Conservation (phyloP, 192 early-diverging fungal genomes). For the Coemansia sp. region DNA sequence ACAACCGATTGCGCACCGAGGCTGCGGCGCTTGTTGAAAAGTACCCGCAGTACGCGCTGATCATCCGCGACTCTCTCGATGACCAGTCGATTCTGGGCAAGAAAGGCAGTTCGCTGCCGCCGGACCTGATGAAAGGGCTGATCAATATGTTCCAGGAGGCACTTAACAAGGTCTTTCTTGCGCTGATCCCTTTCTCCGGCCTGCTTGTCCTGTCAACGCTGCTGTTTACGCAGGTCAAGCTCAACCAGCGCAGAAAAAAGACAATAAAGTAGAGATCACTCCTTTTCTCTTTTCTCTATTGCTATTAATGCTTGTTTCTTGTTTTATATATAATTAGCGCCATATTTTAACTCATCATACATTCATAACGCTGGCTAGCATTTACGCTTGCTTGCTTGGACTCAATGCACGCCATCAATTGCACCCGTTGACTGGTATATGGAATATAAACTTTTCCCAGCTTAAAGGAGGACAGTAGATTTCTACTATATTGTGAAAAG, state of each 20-base stretch:
- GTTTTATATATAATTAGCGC: no score
- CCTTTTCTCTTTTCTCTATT: background rate
- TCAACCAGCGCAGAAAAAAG: slow-evolving; percentile 26
- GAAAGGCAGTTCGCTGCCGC: slow-evolving; percentile 31
- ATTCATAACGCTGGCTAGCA: background rate
- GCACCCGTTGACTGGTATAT: background rate
- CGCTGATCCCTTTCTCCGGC: slow-evolving; percentile 57
- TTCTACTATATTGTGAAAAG: no score
- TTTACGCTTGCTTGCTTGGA: background rate
- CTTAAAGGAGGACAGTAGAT: no score
- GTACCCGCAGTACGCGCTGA: slow-evolving; percentile 50
- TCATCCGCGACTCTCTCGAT: slow-evolving; percentile 52
- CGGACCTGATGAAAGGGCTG: slow-evolving; percentile 36
- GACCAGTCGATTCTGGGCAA: slow-evolving; percentile 48
- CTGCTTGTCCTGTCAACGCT: slow-evolving; percentile 47
- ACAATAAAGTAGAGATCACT: slow-evolving; percentile 33
- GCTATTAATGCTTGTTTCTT: no score
- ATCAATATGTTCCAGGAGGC: slow-evolving; percentile 57
- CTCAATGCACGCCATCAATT: slow-evolving; percentile 6
- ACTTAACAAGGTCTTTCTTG: slow-evolving; percentile 59
- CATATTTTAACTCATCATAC: no score
- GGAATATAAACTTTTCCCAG: no score
- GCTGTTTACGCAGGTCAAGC: slow-evolving; percentile 36
- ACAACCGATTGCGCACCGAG: slow-evolving; percentile 56
- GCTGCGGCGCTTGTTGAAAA: slow-evolving; percentile 13